phyloP scores from a whole-genome alignment of 1,284 basidiomycete genomes.

The Marasmius fiardii region DNA sequence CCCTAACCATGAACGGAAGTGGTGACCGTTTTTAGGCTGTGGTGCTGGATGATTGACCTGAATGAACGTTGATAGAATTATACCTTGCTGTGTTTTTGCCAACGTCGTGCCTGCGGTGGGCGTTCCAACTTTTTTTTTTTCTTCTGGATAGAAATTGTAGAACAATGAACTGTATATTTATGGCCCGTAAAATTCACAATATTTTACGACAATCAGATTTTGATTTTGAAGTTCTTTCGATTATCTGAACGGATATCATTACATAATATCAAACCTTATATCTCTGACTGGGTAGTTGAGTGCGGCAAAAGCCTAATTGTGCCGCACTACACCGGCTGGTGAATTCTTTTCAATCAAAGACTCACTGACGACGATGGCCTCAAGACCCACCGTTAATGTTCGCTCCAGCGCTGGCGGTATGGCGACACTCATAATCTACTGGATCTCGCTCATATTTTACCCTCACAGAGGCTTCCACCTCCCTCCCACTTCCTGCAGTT shows the following conservation, averaged over 20 bases:
- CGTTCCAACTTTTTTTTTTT: neutral
- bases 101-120: neutral
- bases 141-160: neutral
- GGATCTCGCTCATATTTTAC: constrained; percentile 4
- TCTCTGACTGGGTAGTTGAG: constrained; percentile 28
- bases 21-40: too few species aligned
- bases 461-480: constrained; percentile 75
- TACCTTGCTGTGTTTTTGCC: neutral
- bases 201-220: too few species aligned
- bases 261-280: constrained; percentile 1
- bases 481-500: constrained; percentile 93
- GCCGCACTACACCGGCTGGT: neutral
- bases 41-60: too few species aligned
- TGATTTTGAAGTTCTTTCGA: too few species aligned
- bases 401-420: constrained; percentile 73
- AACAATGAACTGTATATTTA: neutral
- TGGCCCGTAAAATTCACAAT: neutral
- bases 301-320: constrained; percentile 33
- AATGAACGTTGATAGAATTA: neutral
- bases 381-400: constrained; percentile 86
- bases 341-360: constrained; percentile 22
- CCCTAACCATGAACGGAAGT: too few species aligned
- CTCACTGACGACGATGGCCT: constrained; percentile 65
- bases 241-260: too few species aligned
- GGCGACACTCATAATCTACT: neutral